These are phyloP conservation scores for Ambrosiella xylebori DNA, from an alignment of 2,329 filamentous ascomycete genomes.

Conservation along the genomic window DNA sequence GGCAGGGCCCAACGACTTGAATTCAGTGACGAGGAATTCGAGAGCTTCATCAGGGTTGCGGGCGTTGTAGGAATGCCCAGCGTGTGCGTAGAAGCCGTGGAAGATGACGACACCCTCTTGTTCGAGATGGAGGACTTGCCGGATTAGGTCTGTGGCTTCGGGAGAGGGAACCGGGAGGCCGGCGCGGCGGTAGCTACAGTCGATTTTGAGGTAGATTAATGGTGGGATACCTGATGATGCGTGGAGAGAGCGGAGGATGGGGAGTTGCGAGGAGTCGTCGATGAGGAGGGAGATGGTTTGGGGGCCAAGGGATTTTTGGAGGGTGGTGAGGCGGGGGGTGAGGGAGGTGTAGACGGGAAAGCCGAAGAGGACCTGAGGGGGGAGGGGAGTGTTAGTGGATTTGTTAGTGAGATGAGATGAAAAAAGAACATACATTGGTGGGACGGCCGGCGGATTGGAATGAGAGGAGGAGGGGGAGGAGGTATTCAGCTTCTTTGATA, in stretches of 20 bases:
- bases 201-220: constrained; percentile 53
- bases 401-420: neutral
- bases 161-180: constrained; percentile 39
- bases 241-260: constrained; percentile 26
- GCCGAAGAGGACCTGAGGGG: constrained; percentile 46
- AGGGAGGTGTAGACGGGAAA: constrained; percentile 48
- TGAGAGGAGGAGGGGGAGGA: constrained; percentile 42
- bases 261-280: constrained; percentile 48
- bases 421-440: constrained; percentile 35
- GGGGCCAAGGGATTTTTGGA: constrained; percentile 39
- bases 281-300: constrained; percentile 46
- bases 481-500: constrained; percentile 51
- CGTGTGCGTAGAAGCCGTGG: constrained; percentile 55
- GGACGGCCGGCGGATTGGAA: constrained; percentile 34
- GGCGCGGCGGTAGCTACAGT: constrained; percentile 55
- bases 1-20: constrained; percentile 24
- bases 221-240: constrained; percentile 29
- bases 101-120: constrained; percentile 25
- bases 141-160: constrained; percentile 29
- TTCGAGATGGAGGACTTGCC: constrained; percentile 27
- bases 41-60: constrained; percentile 39
- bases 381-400: neutral
- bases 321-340: constrained; percentile 37
- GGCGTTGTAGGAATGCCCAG: constrained; percentile 51
- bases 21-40: constrained; percentile 39